Conservation (phyloP, 2,329 filamentous ascomycete species). For the Rhytidhysteron rufulum region DNA sequence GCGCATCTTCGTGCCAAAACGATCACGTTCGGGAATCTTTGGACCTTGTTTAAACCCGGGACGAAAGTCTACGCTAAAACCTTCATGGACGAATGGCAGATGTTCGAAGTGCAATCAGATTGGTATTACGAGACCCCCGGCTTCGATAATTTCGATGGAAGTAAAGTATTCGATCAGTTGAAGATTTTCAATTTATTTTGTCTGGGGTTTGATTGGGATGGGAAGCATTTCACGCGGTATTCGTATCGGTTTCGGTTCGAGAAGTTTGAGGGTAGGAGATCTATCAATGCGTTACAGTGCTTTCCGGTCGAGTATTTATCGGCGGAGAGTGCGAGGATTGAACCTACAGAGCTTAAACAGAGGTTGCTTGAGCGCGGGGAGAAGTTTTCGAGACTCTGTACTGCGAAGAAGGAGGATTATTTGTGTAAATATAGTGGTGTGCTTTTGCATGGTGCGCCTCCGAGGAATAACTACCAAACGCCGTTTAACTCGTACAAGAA, state of each 20-base stretch:
- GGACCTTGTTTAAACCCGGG: conserved; percentile 10
- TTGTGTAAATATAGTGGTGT: too few relatives aligned
- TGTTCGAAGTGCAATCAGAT: conserved; percentile 6
- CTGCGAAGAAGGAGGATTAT: too few relatives aligned
- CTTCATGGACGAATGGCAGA: conserved; percentile 5
- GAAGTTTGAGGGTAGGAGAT: not conserved
- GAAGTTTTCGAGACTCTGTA: too few relatives aligned
- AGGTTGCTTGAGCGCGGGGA: too few relatives aligned
- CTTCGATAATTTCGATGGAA: not conserved
- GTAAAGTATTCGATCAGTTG: not conserved
- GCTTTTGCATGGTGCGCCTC: too few relatives aligned
- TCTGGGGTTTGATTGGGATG: not conserved
- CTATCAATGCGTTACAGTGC: not conserved
- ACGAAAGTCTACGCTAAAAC: conserved; percentile 3
- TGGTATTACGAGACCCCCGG: conserved; percentile 3
- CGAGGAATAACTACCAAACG: too few relatives aligned
- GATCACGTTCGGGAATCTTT: conserved; percentile 4
- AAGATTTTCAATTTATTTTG: not conserved
- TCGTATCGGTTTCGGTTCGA: not conserved
- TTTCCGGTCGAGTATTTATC: not conserved
- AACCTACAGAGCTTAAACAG: not conserved
- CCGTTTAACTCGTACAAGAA: too few relatives aligned
- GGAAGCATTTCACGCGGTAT: not conserved
- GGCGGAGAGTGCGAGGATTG: not conserved
- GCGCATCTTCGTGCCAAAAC: conserved; percentile 1